A percentile compares a stretch with the other conserved stretches of the same genome.
phyloP scores from a whole-genome alignment of 2,329 filamentous ascomycete genomes.

The Penicillium digitatum region DNA sequence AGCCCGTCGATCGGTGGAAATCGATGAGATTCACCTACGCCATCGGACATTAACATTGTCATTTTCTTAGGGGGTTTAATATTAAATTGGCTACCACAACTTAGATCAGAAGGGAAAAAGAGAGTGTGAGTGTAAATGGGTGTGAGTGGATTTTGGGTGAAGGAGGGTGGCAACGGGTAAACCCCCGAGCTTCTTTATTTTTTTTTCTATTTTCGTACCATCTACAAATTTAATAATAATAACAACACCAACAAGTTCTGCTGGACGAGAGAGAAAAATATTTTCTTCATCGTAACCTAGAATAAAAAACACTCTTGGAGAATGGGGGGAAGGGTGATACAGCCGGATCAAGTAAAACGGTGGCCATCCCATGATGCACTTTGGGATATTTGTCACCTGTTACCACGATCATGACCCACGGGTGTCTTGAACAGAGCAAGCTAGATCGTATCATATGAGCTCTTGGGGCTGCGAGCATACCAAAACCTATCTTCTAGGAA shows the following conservation, averaged over 20 bases:
- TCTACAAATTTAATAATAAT: constrained; percentile 4
- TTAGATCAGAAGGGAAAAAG: constrained; percentile 5
- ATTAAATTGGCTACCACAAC: constrained; percentile 5
- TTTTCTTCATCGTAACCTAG: not conserved
- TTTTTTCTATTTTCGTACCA: constrained; percentile 6
- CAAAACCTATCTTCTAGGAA: constrained; percentile 9
- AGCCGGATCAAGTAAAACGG: constrained; percentile 24
- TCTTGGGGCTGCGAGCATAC: constrained; percentile 21
- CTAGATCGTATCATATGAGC: constrained; percentile 28
- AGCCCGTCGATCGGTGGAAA: constrained; percentile 42
- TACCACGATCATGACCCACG: constrained; percentile 22
- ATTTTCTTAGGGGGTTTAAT: constrained; percentile 8
- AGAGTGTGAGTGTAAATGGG: constrained; percentile 7
- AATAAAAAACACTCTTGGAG: constrained; percentile 16
- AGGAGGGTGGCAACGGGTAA: constrained; percentile 19
- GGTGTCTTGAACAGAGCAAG: constrained; percentile 12
- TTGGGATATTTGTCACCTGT: constrained; percentile 23
- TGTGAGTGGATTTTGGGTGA: constrained; percentile 4
- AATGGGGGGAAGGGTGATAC: constrained; percentile 27
- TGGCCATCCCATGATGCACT: constrained; percentile 25
- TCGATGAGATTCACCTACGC: constrained; percentile 37
- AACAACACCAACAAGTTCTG: not conserved
- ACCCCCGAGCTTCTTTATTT: constrained; percentile 18
- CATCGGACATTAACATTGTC: constrained; percentile 27
- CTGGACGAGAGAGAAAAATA: not conserved